phyloP scores from a whole-genome alignment of 2,329 filamentous ascomycete species.

The Colletotrichum liaoningense region DNA sequence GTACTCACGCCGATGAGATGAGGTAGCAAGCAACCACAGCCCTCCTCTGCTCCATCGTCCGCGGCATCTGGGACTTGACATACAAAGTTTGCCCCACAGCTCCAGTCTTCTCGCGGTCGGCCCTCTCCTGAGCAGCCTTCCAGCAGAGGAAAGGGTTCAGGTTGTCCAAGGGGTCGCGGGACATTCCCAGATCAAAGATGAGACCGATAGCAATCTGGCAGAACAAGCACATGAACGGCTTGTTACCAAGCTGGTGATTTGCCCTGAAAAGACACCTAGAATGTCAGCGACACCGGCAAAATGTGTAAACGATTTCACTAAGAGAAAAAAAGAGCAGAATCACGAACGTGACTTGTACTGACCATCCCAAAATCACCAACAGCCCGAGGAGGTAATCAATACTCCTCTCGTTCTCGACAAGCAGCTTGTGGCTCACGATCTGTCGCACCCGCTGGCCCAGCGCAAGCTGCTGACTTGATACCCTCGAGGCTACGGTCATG shows the following conservation, averaged over 20 bases:
- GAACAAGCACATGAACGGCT: conserved; percentile 57
- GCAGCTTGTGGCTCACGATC: conserved; percentile 40
- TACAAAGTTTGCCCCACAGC: not conserved
- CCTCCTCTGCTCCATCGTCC: conserved; percentile 39
- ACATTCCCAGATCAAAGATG: conserved; percentile 58
- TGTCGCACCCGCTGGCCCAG: conserved; percentile 40
- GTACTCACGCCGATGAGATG: conserved; percentile 13
- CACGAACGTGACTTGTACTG: not conserved
- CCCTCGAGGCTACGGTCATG: conserved; percentile 45
- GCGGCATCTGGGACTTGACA: conserved; percentile 10
- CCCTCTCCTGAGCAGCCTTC: conserved; percentile 27
- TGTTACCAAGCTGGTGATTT: conserved; percentile 42
- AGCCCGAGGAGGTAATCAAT: conserved; percentile 44
- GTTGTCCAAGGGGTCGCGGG: conserved; percentile 19
- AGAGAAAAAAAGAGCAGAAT: not conserved
- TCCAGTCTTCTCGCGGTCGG: conserved; percentile 11
- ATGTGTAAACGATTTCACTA: no score
- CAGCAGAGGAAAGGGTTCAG: conserved; percentile 32
- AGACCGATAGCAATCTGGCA: conserved; percentile 56
- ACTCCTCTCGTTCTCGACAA: conserved; percentile 40
- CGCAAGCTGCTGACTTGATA: conserved; percentile 38
- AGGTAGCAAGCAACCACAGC: conserved; percentile 37
- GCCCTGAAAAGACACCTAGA: conserved; percentile 1
- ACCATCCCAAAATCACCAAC: conserved; percentile 44
- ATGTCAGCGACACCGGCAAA: not conserved